Evolutionary conservation across 2,329 filamentous ascomycete genomes (phyloP).

Genomic region (Xylaria sp.): DNA sequence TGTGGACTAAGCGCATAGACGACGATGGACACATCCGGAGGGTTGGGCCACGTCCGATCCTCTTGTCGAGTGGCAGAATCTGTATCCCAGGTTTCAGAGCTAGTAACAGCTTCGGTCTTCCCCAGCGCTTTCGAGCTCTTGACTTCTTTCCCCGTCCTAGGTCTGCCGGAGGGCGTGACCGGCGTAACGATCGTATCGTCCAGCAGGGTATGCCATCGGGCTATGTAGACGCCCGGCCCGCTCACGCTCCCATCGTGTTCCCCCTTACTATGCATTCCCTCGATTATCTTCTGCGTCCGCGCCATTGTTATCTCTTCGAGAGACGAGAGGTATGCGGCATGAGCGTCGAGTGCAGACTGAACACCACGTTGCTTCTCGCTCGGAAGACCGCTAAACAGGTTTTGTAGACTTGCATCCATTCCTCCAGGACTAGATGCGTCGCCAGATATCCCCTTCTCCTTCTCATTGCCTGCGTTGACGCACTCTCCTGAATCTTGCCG

Average conservation of each 20-base stretch:
- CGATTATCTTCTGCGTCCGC: conserved; percentile 61
- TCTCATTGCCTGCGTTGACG: neutral
- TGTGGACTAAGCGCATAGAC: conserved; percentile 24
- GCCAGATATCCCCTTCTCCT: conserved; percentile 33
- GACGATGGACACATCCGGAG: conserved; percentile 44
- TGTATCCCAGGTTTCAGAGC: conserved; percentile 30
- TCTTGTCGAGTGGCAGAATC: conserved; percentile 34
- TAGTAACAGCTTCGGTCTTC: conserved; percentile 43
- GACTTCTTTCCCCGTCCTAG: conserved; percentile 58
- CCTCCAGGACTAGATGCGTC: conserved; percentile 26
- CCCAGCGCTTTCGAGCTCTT: conserved; percentile 47
- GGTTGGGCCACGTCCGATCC: conserved; percentile 35
- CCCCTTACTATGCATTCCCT: conserved; percentile 30
- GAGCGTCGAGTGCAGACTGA: conserved; percentile 57
- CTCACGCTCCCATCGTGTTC: conserved; percentile 41
- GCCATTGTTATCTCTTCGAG: conserved; percentile 56
- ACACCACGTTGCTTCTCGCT: conserved; percentile 49
- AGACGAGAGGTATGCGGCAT: conserved; percentile 60
- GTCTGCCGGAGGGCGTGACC: conserved; percentile 50
- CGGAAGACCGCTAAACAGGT: conserved; percentile 52
- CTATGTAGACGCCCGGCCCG: conserved; percentile 73
- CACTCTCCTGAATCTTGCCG: conserved; percentile 27
- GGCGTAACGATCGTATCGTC: conserved; percentile 73
- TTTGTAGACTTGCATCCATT: conserved; percentile 45
- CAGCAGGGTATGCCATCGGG: conserved; percentile 71